phyloP scores from a whole-genome alignment of 2,329 filamentous ascomycete genomes.

The Aphanocladium album region DNA sequence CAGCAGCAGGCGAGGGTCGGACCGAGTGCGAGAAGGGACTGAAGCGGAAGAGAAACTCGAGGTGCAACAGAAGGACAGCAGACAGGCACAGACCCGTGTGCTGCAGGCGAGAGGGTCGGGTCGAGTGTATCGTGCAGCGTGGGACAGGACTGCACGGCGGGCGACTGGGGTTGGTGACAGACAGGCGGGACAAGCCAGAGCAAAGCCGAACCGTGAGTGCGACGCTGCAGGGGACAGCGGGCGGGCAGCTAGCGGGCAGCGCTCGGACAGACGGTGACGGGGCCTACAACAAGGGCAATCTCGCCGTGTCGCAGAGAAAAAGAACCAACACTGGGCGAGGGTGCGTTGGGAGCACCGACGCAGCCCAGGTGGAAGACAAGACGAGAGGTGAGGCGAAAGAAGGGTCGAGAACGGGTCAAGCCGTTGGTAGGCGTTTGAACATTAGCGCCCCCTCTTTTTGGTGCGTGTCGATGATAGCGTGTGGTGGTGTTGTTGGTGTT shows the following conservation, averaged over 20 bases:
- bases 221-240: not conserved
- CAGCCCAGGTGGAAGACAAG: not conserved
- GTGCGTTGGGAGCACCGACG: not conserved
- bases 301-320: too few species aligned
- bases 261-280: too few species aligned
- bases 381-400: not conserved
- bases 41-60: not conserved
- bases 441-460: constrained; percentile 6
- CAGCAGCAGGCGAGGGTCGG: not conserved
- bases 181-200: not conserved
- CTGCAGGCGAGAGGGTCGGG: constrained; percentile 8
- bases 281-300: too few species aligned
- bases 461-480: not conserved
- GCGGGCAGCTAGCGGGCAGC: too few species aligned
- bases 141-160: constrained; percentile 5
- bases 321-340: not conserved
- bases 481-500: constrained; percentile 5
- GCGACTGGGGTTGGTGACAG: not conserved
- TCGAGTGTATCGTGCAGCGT: constrained; percentile 6
- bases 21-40: not conserved
- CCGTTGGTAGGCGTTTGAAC: constrained; percentile 4
- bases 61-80: not conserved
- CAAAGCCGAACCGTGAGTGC: not conserved
- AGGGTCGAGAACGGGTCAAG: not conserved
- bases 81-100: not conserved